phyloP scores from a whole-genome alignment of 2,329 filamentous ascomycete species.

The Curvularia spicifera region DNA sequence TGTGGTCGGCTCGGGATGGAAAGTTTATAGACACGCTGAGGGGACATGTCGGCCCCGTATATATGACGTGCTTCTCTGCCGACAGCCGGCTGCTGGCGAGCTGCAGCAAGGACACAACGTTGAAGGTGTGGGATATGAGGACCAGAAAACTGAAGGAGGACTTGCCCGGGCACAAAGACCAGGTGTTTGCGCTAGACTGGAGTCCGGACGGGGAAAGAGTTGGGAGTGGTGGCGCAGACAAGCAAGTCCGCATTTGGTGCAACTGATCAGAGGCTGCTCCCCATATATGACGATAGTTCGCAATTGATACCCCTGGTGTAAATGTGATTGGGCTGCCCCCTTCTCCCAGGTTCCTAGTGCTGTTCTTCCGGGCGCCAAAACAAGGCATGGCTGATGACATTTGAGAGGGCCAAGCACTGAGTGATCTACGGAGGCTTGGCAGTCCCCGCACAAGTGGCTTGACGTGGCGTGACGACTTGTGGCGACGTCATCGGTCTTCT shows the following conservation, averaged over 20 bases:
- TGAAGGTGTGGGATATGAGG: conserved; percentile 93
- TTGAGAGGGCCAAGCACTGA: not conserved
- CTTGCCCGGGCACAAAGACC: conserved; percentile 87
- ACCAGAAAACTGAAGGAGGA: conserved; percentile 83
- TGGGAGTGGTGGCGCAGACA: conserved; percentile 92
- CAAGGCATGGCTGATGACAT: not conserved
- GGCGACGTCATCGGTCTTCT: conserved; percentile 32
- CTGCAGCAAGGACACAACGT: conserved; percentile 86
- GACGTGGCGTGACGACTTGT: conserved; percentile 23
- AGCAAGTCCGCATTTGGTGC: conserved; percentile 70
- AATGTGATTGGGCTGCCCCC: not conserved
- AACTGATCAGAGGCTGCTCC: conserved; percentile 51
- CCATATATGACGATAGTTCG: conserved; percentile 6
- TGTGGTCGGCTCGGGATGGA: conserved; percentile 81
- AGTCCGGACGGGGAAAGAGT: conserved; percentile 88
- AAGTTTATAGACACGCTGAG: conserved; percentile 85
- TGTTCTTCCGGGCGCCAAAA: not conserved
- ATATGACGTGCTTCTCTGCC: conserved; percentile 89
- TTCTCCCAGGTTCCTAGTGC: not conserved
- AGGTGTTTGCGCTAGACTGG: conserved; percentile 96
- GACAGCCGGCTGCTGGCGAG: conserved; percentile 90
- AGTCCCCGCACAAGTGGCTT: conserved; percentile 26
- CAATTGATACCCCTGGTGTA: conserved; percentile 20
- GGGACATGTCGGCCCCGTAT: conserved; percentile 89
- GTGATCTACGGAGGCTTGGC: conserved; percentile 8